Conservation (phyloP, 768 basidiomycete species). For the Pleurotus citrinopileatus region DNA sequence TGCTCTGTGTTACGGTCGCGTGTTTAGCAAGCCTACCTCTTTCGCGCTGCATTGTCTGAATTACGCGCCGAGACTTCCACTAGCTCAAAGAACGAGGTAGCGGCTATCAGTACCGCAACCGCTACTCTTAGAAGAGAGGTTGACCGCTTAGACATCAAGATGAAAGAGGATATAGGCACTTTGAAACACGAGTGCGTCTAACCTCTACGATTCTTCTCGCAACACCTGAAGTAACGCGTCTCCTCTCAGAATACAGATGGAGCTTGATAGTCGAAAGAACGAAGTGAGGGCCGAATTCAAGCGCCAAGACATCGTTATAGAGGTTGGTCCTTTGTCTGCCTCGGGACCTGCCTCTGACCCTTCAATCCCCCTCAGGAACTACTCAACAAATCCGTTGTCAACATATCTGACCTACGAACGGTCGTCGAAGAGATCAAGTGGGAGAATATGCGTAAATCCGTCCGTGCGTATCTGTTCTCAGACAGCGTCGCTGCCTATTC, state of each 20-base stretch:
- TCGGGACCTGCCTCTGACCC: background rate
- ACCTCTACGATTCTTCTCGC: constrained; percentile 1
- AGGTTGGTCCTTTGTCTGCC: constrained; percentile 42
- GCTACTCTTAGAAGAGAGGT: constrained; percentile 83
- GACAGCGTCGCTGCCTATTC: background rate
- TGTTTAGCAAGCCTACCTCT: constrained; percentile 88
- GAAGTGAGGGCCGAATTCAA: constrained; percentile 86
- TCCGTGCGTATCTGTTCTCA: constrained; percentile 48
- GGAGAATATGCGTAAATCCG: constrained; percentile 85
- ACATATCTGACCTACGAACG: constrained; percentile 74
- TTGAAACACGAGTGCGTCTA: constrained; percentile 87
- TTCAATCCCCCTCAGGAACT: constrained; percentile 42
- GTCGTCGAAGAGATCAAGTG: constrained; percentile 84
- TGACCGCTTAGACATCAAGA: constrained; percentile 80
- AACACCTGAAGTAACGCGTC: background rate
- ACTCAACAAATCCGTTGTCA: constrained; percentile 70
- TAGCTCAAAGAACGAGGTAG: constrained; percentile 78
- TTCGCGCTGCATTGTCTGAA: constrained; percentile 90
- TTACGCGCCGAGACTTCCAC: constrained; percentile 83
- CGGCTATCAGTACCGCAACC: constrained; percentile 74
- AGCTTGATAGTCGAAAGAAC: constrained; percentile 90
- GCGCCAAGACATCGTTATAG: constrained; percentile 79
- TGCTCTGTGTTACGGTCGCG: background rate
- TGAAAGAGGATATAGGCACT: constrained; percentile 89
- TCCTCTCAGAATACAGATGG: constrained; percentile 87